A percentile compares a stretch with the other conserved stretches of the same genome.
Conservation (phyloP, 2,329 filamentous ascomycete genomes). For the Pestalotiopsis sp. region DNA sequence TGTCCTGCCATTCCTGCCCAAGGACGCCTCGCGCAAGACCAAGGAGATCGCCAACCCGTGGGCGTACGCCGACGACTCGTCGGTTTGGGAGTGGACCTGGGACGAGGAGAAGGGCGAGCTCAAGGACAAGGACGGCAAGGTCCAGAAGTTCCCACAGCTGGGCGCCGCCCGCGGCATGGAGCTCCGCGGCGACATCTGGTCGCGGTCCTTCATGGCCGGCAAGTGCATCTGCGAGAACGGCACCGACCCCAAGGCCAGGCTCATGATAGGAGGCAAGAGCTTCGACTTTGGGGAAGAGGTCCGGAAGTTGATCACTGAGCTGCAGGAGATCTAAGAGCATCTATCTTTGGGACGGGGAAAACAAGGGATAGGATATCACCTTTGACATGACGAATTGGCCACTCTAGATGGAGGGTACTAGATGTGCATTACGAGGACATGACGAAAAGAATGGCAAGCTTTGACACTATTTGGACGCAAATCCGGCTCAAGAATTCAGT, state of each 20-base stretch:
- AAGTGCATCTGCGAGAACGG: constrained; percentile 29
- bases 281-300: constrained; percentile 30
- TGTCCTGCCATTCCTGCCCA: constrained; percentile 29
- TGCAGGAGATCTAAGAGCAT: background rate
- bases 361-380: background rate
- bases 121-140: constrained; percentile 20
- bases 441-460: background rate
- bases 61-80: constrained; percentile 27
- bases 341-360: background rate
- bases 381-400: background rate
- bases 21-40: constrained; percentile 29
- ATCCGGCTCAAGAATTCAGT: too few relatives aligned
- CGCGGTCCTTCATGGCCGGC: constrained; percentile 24
- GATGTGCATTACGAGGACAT: background rate
- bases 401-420: background rate
- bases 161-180: constrained; percentile 6
- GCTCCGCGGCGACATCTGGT: constrained; percentile 19
- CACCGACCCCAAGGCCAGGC: constrained; percentile 24
- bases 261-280: constrained; percentile 23
- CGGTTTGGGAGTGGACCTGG: constrained; percentile 31
- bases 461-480: too few relatives aligned
- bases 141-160: constrained; percentile 24
- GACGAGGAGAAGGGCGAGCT: constrained; percentile 21
- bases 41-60: constrained; percentile 31
- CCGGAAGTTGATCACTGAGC: constrained; percentile 9